Percentiles rank a stretch among this genome's conserved stretches.
These are phyloP conservation scores for Suhomyces panamericanus DNA, from an alignment of 1,139 yeast species.

Conservation along the genomic window DNA sequence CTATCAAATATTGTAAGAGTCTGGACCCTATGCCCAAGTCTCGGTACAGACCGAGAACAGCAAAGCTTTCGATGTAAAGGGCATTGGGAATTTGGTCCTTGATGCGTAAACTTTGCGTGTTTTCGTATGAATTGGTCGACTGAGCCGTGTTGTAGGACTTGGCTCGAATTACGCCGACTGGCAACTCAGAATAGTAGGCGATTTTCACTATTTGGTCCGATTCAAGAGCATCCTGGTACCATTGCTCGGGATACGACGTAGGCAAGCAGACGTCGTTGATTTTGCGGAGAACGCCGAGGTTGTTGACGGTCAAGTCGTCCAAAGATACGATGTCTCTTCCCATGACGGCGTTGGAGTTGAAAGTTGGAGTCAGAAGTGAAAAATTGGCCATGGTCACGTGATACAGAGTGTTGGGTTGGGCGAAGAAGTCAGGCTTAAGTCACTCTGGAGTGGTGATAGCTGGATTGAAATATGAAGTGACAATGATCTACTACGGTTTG, in stretches of 20 bases:
- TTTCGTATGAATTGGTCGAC: conserved; percentile 26
- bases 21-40: conserved; percentile 61
- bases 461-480: too few relatives aligned
- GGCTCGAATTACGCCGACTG: conserved; percentile 71
- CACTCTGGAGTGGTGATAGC: too few relatives aligned
- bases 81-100: conserved; percentile 45
- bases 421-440: too few relatives aligned
- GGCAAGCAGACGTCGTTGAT: conserved; percentile 49
- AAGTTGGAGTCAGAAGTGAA: conserved; percentile 1
- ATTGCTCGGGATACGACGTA: conserved; percentile 41
- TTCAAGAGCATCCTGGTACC: conserved; percentile 45
- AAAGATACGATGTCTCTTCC: conserved; percentile 45
- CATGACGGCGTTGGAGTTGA: conserved; percentile 13
- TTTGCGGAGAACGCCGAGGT: conserved; percentile 52
- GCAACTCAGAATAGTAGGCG: conserved; percentile 62
- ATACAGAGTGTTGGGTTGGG: neutral
- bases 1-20: conserved; percentile 55
- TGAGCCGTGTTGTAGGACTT: conserved; percentile 39
- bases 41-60: conserved; percentile 63
- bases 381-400: conserved; percentile 1
- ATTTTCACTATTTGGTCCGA: conserved; percentile 36
- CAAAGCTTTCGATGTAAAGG: conserved; percentile 65
- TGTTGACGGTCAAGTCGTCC: conserved; percentile 57
- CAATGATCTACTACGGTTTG: too few relatives aligned
- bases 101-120: conserved; percentile 23